Base-by-base conservation (phyloP, 1,139 yeast species). In the Suhomyces atakaporum region DNA sequence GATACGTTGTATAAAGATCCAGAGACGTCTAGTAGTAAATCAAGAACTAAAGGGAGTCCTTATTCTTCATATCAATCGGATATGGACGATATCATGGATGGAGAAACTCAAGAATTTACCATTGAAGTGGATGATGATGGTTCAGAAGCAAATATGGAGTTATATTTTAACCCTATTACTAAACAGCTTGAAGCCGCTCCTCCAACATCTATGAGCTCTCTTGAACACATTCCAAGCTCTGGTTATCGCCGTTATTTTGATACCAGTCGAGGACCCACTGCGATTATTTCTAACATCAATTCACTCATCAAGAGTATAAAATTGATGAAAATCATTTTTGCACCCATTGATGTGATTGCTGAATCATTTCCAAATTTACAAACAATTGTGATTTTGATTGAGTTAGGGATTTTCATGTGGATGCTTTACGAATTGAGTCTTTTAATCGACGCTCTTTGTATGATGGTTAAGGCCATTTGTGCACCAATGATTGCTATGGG, bases 401-500 rank as follows among this genome's bases (percentile, higher is more conserved):
- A 71, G 44, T 50, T 71, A 36, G 55, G 56, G 27, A 60, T 70
- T 5, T 70, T 70, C 45, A 46, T 66, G 46, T 71, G 75, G 75
- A 54, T 69, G 2, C 51, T 70, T 27, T 71, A 67, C 44, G 75
- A 69, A 49, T 53, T 69, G 43, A 68, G 73, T 42, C 52, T 67
- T 27, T 58, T 71, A 43, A 58, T 71, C 4, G 75, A 70, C 48
- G 75, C 76, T 1, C 45, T 71, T 24, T 70, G 76, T 46, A 66
- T 69, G 73, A 68, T 69, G 61, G 65, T 71, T 10, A 66, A 66
- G 42, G 75, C 77, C 0, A 51, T 71, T 5, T 71, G 76, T 58
- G 73, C 75, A 2, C 77, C 76, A 4, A 66, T 71, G 69, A 69
- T 70, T 16, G 75, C 76, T 3, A 56, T 70, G 53, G 75, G 76